phyloP scores from a whole-genome alignment of 2,329 filamentous ascomycete species.

The Macroventuria anomochaeta region DNA sequence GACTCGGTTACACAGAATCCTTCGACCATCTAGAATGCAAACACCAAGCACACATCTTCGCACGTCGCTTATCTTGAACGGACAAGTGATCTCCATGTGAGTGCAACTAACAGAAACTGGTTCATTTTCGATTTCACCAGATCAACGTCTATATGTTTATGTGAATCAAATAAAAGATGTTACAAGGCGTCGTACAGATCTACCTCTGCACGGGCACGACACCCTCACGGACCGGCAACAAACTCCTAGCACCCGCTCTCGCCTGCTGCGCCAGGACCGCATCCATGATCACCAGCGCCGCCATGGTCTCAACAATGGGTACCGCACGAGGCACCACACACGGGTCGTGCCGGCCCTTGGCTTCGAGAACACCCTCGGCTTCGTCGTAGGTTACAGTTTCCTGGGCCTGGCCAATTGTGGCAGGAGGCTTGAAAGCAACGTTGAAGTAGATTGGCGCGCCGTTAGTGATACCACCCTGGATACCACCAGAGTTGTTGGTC shows the following conservation, averaged over 20 bases:
- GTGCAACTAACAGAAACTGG: neutral
- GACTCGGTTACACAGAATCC: neutral
- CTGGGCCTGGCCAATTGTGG: slow-evolving; percentile 91
- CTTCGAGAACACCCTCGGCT: slow-evolving; percentile 76
- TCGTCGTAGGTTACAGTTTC: slow-evolving; percentile 81
- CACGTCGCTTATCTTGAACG: neutral
- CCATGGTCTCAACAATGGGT: slow-evolving; percentile 91
- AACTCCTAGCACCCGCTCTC: slow-evolving; percentile 50
- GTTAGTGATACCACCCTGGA: slow-evolving; percentile 95
- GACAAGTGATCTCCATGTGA: neutral
- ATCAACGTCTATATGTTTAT: neutral
- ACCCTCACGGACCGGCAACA: slow-evolving; percentile 49
- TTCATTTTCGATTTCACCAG: neutral
- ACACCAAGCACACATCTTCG: neutral
- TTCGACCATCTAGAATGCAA: neutral
- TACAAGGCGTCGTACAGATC: neutral
- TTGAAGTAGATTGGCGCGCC: slow-evolving; percentile 94
- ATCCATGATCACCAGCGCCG: slow-evolving; percentile 85
- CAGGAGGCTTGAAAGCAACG: slow-evolving; percentile 92
- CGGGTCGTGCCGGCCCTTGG: slow-evolving; percentile 93
- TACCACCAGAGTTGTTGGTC: slow-evolving; percentile 94
- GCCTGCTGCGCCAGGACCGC: slow-evolving; percentile 82
- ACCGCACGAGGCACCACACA: slow-evolving; percentile 89
- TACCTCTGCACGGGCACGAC: slow-evolving; percentile 42
- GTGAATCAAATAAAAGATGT: neutral